Evolutionary conservation across 2,329 filamentous ascomycete genomes (phyloP), one percentile per base, ranked within the genome.

Genomic region (Aspergillus sergii): DNA sequence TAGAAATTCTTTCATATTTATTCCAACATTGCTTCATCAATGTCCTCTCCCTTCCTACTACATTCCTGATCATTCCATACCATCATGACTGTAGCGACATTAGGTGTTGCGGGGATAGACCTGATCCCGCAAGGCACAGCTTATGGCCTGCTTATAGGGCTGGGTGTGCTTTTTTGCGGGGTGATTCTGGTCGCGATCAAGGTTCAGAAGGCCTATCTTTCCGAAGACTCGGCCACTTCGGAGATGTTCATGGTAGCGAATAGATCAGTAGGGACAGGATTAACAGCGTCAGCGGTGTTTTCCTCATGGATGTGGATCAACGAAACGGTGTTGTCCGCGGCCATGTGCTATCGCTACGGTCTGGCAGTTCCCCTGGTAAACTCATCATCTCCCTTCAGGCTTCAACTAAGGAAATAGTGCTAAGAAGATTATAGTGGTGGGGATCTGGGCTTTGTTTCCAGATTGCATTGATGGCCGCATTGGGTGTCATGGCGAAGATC

Each of bases 401-500:
- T 2, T 19, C 26, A 3, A 16, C 1, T 19, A 11, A 10, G 1
- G 48, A 0, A 5, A n/a, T 1, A 6, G 26, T 48, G 43, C 66
- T 60, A 59, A 59, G 11, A 19, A n/a, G 2, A 8, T 4, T 0
- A 19, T 57, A 76, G 69, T 78, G 76, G 76, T 78, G 74, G 73
- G 76, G 72, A 48, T 73, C 73, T 55, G 79, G 78, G 11, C 75
- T 80, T 12, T 80, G 74, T 45, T 83, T 83, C 57, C 80, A 84
- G 69, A 83, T 84, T 59, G 81, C 81, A 6, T 71, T 84, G 39
- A 84, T 85, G 79, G 81, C 82, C 2, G 76, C 77, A 1, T 73
- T 85, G 1, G 83, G 82, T 4, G 81, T 85, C 8, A 70, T 83
- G 51, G 80, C 80, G 14, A 85, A 84, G 68, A 76, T 84, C 39